Base-by-base conservation (phyloP, 108 stramenopile genomes). In the Schizochytrium sp. region DNA sequence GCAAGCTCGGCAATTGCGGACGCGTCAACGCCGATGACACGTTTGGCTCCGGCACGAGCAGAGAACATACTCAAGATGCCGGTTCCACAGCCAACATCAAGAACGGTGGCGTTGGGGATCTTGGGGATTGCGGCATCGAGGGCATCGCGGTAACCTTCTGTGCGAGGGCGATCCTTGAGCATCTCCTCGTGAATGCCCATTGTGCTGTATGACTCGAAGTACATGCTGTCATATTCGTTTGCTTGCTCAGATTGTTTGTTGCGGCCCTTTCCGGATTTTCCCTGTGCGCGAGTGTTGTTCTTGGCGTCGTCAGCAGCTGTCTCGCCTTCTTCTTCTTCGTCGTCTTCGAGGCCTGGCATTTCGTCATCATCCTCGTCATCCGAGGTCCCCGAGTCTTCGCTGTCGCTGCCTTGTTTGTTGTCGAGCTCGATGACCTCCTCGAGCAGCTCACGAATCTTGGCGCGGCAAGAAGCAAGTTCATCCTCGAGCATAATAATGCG, bases 51-150 rank as follows among this genome's bases (percentile, higher is more conserved):
- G 7, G 92, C 93, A 5, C 92, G 91, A 0, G 93, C 93, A 19
- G 93, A 92, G 64, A 93, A 94, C 59, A 99, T 91, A 41, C 98
- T 96, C 72, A 99, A 91, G 38, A 98, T 98, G 53, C 99, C 99
- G 88, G 98, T 98, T 15, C 99, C 99, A 92, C 98, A 98, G 46
- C 99, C 99, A n/a, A 98, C 94, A 92, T 99, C 99, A 53, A 99
- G 90, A 5, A 98, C 96, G 15, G 92, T 89, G 45, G 94, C 76
- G 76, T 5, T 10, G 38, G 49, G 28, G 50, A 49, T 49, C 59
- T 15, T 46, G 69, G 64, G 50, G 5, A 83, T 38, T 13, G 55
- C 76, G 8, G 76, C 53, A n/a, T 83, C 50, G 50, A 83, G n/a
- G 28, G 76, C 76, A n/a, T 83, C 76, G 3, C 95, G 94, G 83